phyloP scores from a whole-genome alignment of 2,329 filamentous ascomycete genomes.

The Scedosporium aurantiacum region DNA sequence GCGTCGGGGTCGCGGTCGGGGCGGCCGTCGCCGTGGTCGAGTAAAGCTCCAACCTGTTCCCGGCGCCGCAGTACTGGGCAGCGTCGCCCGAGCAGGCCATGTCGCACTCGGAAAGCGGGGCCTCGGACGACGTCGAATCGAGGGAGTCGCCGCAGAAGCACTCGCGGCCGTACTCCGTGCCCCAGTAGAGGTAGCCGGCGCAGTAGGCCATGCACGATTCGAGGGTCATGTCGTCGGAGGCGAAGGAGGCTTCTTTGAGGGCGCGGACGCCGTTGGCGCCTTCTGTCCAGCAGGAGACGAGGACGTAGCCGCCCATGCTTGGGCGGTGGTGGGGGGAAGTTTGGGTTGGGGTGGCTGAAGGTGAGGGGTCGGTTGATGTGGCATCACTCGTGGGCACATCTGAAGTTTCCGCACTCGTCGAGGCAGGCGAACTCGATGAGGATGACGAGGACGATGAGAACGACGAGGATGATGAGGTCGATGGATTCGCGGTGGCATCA shows the following conservation, averaged over 20 bases:
- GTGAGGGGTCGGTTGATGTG: conserved; percentile 9
- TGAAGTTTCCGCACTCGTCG: too few species aligned
- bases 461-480: too few species aligned
- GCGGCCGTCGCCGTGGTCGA: conserved; percentile 26
- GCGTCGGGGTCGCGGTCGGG: conserved; percentile 17
- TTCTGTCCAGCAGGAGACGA: conserved; percentile 40
- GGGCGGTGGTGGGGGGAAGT: conserved; percentile 23
- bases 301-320: conserved; percentile 30
- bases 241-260: conserved; percentile 15
- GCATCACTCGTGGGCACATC: too few species aligned
- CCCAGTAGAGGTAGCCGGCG: conserved; percentile 20
- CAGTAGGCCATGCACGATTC: conserved; percentile 21
- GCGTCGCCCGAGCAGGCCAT: conserved; percentile 30
- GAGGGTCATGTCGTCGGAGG: conserved; percentile 21
- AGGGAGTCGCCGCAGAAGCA: conserved; percentile 37
- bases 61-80: conserved; percentile 30
- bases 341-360: conserved; percentile 7
- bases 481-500: too few species aligned
- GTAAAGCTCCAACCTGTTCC: conserved; percentile 32
- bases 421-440: too few species aligned
- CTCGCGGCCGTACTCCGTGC: conserved; percentile 26
- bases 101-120: conserved; percentile 21
- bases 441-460: too few species aligned
- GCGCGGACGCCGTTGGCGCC: conserved; percentile 23
- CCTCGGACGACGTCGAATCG: conserved; percentile 16